Evolutionary conservation across 164 flowering plant genomes (phyloP).

Genomic region (Magnolia sinica): DNA sequence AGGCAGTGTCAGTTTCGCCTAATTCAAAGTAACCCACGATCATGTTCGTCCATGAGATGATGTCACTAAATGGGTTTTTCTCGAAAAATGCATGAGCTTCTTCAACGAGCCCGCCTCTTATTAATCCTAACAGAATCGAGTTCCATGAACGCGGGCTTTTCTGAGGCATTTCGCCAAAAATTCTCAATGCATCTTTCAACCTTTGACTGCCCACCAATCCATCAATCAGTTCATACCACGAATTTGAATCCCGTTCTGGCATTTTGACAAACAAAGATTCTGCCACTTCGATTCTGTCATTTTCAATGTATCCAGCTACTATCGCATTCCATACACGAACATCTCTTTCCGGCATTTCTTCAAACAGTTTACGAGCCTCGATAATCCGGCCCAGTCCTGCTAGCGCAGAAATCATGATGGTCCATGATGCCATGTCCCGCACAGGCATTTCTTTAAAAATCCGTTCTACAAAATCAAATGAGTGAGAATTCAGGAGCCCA

Average conservation of each 20-base stretch:
- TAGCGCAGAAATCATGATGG: slow-evolving; percentile 51
- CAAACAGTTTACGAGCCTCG: slow-evolving; percentile 48
- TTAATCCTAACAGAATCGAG: slow-evolving; percentile 36
- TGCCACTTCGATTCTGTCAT: slow-evolving; percentile 35
- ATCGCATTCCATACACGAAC: slow-evolving; percentile 54
- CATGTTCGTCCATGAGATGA: slow-evolving; percentile 53
- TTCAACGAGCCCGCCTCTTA: slow-evolving; percentile 35
- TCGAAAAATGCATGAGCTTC: slow-evolving; percentile 55
- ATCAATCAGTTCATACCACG: slow-evolving; percentile 45
- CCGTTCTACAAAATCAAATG: slow-evolving; percentile 35
- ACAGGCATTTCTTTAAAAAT: slow-evolving; percentile 40
- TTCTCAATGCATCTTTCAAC: slow-evolving; percentile 37
- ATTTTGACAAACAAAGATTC: slow-evolving; percentile 50
- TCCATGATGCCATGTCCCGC: slow-evolving; percentile 55
- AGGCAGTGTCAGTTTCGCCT: slow-evolving; percentile 38
- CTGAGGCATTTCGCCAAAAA: slow-evolving; percentile 43
- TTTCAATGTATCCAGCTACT: slow-evolving; percentile 42
- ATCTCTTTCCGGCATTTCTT: slow-evolving; percentile 52
- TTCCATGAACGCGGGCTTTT: slow-evolving; percentile 47
- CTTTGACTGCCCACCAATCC: slow-evolving; percentile 37
- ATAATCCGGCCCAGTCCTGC: slow-evolving; percentile 34
- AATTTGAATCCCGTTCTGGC: slow-evolving; percentile 37
- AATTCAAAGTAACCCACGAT: slow-evolving; percentile 52
- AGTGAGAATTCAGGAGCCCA: slow-evolving; percentile 34
- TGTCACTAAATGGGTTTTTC: slow-evolving; percentile 42